Evolutionary conservation across 2,329 filamentous ascomycete species (phyloP).

Genomic region (Diaporthe aspalathi): DNA sequence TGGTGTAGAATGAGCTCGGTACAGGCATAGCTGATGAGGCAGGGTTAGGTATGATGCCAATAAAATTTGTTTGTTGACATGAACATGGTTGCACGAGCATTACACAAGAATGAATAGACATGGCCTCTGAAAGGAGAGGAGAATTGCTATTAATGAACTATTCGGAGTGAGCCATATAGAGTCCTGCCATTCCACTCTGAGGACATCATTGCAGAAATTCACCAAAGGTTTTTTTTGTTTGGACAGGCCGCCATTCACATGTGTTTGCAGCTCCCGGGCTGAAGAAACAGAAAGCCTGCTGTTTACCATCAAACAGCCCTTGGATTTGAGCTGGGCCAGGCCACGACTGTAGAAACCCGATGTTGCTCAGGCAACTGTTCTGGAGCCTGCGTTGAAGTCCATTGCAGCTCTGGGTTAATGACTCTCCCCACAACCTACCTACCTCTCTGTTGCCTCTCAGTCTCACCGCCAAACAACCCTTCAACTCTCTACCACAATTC

Average conservation of each 20-base stretch:
- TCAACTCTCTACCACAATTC: too few relatives aligned
- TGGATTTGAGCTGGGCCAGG: not conserved
- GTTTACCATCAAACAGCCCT: too few relatives aligned
- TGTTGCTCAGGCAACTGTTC: not conserved
- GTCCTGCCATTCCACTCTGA: not conserved
- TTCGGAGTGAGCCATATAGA: not conserved
- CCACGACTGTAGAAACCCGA: not conserved
- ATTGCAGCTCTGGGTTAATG: too few relatives aligned
- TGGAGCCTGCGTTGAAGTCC: not conserved
- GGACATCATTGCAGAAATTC: not conserved
- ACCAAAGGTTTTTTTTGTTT: not conserved
- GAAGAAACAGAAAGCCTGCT: not conserved
- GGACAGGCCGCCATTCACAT: not conserved
- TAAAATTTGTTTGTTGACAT: not conserved
- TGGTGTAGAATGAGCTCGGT: not conserved
- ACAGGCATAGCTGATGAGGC: not conserved
- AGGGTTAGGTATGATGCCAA: too few relatives aligned
- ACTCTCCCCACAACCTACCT: not conserved
- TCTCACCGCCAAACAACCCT: not conserved
- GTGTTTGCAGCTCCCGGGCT: too few relatives aligned
- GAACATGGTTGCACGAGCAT: not conserved
- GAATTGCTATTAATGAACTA: not conserved
- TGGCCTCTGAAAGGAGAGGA: too few relatives aligned
- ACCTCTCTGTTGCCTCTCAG: too few relatives aligned
- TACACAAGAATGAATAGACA: not conserved